Evolutionary conservation across 1,139 yeast genomes (phyloP).

Genomic region (Geotrichum klebahnii): DNA sequence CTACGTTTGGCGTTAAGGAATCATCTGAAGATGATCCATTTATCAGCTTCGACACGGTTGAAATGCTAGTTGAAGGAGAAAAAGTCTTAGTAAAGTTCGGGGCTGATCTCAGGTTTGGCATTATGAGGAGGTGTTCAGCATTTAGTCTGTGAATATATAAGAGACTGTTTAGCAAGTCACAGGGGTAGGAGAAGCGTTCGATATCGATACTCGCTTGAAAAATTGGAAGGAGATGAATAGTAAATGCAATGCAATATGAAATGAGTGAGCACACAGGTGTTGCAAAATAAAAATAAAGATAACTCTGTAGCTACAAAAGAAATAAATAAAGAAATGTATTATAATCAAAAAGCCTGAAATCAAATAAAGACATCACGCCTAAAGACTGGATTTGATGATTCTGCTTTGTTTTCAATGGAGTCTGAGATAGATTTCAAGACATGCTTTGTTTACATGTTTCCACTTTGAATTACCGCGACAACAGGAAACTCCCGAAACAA

Average conservation of each 20-base stretch:
- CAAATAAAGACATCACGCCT: background rate
- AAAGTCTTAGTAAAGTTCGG: conserved; percentile 16
- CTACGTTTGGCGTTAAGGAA: background rate
- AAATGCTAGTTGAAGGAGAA: conserved; percentile 19
- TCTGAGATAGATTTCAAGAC: background rate
- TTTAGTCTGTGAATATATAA: background rate
- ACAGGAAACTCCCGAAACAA: background rate
- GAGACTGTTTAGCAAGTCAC: background rate
- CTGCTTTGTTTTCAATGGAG: background rate
- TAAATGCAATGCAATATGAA: too few relatives aligned
- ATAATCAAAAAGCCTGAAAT: too few relatives aligned
- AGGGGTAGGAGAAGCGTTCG: too few relatives aligned
- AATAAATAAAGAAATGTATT: too few relatives aligned
- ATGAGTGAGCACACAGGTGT: too few relatives aligned
- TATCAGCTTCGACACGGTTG: conserved; percentile 10
- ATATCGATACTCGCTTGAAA: too few relatives aligned
- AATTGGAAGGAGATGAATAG: too few relatives aligned
- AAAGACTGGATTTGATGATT: background rate
- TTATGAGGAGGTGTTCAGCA: background rate
- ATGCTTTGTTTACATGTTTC: conserved; percentile 10
- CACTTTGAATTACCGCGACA: background rate
- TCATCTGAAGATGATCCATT: background rate
- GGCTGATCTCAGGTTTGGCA: conserved; percentile 3
- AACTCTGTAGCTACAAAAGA: too few relatives aligned
- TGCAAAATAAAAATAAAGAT: too few relatives aligned